A percentile compares a stretch with the other conserved stretches of the same genome.
Conservation (phyloP, 805 yeast species). For the Yarrowia hollandica region DNA sequence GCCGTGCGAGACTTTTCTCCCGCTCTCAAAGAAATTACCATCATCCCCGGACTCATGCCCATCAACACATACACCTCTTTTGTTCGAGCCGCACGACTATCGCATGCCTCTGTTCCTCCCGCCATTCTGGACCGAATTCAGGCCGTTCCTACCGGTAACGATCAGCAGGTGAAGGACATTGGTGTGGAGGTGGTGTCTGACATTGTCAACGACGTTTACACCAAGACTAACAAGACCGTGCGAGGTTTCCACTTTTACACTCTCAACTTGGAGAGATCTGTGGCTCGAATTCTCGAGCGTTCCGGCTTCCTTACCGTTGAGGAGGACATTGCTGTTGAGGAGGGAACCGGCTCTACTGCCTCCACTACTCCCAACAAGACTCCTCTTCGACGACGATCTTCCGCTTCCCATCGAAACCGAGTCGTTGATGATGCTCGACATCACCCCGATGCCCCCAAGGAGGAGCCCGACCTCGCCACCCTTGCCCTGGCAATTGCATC, state of each 20-base stretch:
- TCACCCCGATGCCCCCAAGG: slow-evolving; percentile 29
- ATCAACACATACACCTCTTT: slow-evolving; percentile 80
- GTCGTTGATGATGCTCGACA: slow-evolving; percentile 41
- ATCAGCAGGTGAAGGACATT: slow-evolving; percentile 72
- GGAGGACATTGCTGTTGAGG: slow-evolving; percentile 8
- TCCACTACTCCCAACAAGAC: slow-evolving; percentile 29
- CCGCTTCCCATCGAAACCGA: slow-evolving; percentile 47
- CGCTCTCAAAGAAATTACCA: slow-evolving; percentile 50
- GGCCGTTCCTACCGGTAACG: slow-evolving; percentile 62
- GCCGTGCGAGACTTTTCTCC: slow-evolving; percentile 46
- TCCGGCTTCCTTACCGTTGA: slow-evolving; percentile 50
- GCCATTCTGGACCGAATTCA: slow-evolving; percentile 56
- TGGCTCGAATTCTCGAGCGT: slow-evolving; percentile 75
- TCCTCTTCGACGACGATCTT: slow-evolving; percentile 32
- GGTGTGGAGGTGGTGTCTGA: slow-evolving; percentile 76
- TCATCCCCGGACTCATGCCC: slow-evolving; percentile 91
- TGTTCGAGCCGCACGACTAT: slow-evolving; percentile 81
- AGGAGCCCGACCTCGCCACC: slow-evolving; percentile 38
- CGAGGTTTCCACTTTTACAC: slow-evolving; percentile 92
- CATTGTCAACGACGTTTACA: slow-evolving; percentile 58
- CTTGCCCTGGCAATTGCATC: slow-evolving; percentile 69
- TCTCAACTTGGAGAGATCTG: slow-evolving; percentile 85
- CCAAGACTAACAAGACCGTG: slow-evolving; percentile 56
- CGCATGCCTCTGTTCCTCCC: slow-evolving; percentile 80
- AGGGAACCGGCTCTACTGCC: slow-evolving; percentile 17